Evolutionary conservation across 345 rosid species (phyloP), one percentile per base, ranked within the genome.

Genomic region (Carallia pectinifolia): DNA sequence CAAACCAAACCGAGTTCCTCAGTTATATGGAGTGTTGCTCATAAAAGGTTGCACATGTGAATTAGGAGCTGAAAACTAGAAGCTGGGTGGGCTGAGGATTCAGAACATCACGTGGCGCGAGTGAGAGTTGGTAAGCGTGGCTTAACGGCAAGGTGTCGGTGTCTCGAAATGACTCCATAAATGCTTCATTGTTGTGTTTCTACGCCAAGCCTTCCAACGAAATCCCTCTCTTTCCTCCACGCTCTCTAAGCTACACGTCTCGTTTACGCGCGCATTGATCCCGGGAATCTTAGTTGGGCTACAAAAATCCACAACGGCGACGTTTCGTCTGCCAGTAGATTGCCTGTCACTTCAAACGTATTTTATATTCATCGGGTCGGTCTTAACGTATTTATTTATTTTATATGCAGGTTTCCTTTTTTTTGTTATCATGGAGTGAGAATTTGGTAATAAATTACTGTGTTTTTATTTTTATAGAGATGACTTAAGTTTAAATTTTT

Each of bases 301-400:
- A 9, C 6, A 4, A 5, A n/a, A 19, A 17, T 6, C 9, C 17
- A 6, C 66, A 56, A 69, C 77, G 76, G 73, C 65, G 83, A 86
- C 84, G 76, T 73, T 53, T 76, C 29, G 60, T 72, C 84, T 34
- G 76, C 84, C 81, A 81, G 79, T 63, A 72, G 86, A 68, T 88
- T 76, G 66, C 31, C 50, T 61, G 81, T 88, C 87, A 27, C 71
- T 78, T 8, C 84, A 89, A 33, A 1, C 50, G 17, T 44, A 44
- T 3, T 44, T 44, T 44, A 44, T 44, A 44, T 37, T 37, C 5
- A 5, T 10, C 1, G 19, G 2, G 6, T 9, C 1, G 17, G 34
- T 33, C 37, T 23, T 23, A 23, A 23, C 23, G 23, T 23, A 23
- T 23, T 23, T 23, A 23, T 23, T 23, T 23, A 23, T 23, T 23